These are phyloP conservation scores for Coemansia sp. DNA, from an alignment of 192 early-diverging fungal species.

Conservation along the genomic window DNA sequence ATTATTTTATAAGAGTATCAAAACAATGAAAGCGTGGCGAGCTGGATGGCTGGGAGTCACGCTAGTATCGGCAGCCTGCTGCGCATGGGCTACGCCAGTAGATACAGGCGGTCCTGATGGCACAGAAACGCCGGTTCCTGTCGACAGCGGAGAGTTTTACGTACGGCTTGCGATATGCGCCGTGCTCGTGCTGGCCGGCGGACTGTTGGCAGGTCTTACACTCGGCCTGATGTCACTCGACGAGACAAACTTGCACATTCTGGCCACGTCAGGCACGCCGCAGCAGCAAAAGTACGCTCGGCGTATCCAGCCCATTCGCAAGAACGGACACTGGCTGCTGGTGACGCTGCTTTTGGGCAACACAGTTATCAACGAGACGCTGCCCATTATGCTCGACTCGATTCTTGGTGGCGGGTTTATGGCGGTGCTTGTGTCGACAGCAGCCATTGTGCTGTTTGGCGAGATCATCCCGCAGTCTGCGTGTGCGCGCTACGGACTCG, in stretches of 20 bases:
- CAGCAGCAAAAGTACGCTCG: conserved; percentile 71
- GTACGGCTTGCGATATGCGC: conserved; percentile 47
- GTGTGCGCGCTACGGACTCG: conserved; percentile 84
- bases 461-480: conserved; percentile 95
- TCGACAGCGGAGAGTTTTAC: conserved; percentile 14
- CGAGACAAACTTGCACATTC: conserved; percentile 74
- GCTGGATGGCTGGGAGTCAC: neutral
- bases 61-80: neutral
- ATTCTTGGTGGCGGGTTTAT: conserved; percentile 75
- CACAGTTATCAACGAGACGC: conserved; percentile 92
- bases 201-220: conserved; percentile 72
- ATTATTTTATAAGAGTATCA: neutral
- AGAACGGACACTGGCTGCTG: conserved; percentile 90
- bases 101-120: neutral
- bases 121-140: neutral
- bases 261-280: conserved; percentile 74
- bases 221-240: conserved; percentile 83
- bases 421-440: conserved; percentile 84
- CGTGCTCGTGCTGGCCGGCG: conserved; percentile 74
- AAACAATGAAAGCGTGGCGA: conserved; percentile 1
- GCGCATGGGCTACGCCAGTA: neutral
- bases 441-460: conserved; percentile 89
- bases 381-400: conserved; percentile 82
- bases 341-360: conserved; percentile 91
- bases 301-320: conserved; percentile 82